phyloP scores from a whole-genome alignment of 345 rosid genomes.

The Brassica napus region DNA sequence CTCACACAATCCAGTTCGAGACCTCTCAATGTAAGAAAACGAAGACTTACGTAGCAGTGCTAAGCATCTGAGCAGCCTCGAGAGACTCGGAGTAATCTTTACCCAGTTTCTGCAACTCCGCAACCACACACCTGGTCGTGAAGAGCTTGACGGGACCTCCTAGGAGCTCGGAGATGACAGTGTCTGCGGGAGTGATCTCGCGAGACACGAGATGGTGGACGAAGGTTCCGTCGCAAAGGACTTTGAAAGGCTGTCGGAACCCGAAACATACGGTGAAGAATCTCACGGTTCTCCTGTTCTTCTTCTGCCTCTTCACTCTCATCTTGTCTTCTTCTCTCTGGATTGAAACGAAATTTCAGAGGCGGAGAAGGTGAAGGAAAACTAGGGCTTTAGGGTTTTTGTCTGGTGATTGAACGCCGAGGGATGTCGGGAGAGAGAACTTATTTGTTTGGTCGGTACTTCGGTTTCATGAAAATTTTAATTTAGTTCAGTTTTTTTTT shows the following conservation, averaged over 20 bases:
- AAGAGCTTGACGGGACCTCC: constrained; percentile 81
- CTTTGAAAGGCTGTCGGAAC: constrained; percentile 77
- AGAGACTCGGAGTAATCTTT: constrained; percentile 55
- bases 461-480: background rate
- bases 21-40: background rate
- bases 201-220: constrained; percentile 65
- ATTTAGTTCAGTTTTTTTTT: background rate
- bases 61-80: constrained; percentile 57
- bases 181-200: constrained; percentile 63
- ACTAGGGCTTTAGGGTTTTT: constrained; percentile 21
- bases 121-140: constrained; percentile 82
- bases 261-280: constrained; percentile 75
- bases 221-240: constrained; percentile 84
- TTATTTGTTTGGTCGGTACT: background rate
- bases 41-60: constrained; percentile 56
- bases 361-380: background rate
- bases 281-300: constrained; percentile 68
- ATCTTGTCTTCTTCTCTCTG: constrained; percentile 39
- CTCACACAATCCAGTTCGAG: background rate
- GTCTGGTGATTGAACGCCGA: background rate
- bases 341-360: constrained; percentile 2
- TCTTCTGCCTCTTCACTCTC: constrained; percentile 83
- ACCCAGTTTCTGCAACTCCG: constrained; percentile 77
- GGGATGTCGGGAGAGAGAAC: background rate
- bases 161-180: constrained; percentile 60